These are phyloP conservation scores for Aspergillus awamori DNA, from an alignment of 2,329 filamentous ascomycete species.

Conservation along the genomic window DNA sequence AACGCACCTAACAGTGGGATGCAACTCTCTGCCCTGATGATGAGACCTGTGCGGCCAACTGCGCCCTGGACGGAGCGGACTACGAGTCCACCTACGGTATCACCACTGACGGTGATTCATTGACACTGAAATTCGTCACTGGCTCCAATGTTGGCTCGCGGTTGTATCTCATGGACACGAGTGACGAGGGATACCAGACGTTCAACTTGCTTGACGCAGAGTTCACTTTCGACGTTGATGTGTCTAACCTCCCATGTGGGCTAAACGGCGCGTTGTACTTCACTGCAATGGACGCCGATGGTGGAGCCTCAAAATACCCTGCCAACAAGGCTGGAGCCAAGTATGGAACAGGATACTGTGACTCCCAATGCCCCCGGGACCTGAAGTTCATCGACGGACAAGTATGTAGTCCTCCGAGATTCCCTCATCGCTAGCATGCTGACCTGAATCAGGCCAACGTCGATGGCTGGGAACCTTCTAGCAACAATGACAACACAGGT, in stretches of 20 bases:
- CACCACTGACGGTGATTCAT: conserved; percentile 50
- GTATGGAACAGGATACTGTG: conserved; percentile 66
- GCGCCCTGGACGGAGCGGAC: conserved; percentile 59
- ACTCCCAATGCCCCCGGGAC: conserved; percentile 58
- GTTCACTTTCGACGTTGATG: conserved; percentile 72
- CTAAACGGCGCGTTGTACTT: conserved; percentile 73
- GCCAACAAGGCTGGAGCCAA: conserved; percentile 60
- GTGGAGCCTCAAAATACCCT: conserved; percentile 55
- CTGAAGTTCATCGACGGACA: conserved; percentile 48
- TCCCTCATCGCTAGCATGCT: background rate
- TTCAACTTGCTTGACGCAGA: conserved; percentile 68
- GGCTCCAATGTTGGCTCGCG: conserved; percentile 53
- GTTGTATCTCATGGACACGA: conserved; percentile 63
- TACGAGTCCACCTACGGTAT: conserved; percentile 57
- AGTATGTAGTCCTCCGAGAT: conserved; percentile 14
- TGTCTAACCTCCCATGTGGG: conserved; percentile 68
- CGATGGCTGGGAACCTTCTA: conserved; percentile 55
- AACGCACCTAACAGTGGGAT: conserved; percentile 41
- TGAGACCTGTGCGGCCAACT: conserved; percentile 57
- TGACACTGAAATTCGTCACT: conserved; percentile 54
- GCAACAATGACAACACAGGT: conserved; percentile 58
- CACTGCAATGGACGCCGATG: conserved; percentile 61
- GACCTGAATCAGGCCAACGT: conserved; percentile 50
- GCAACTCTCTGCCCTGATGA: conserved; percentile 52
- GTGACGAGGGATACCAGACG: conserved; percentile 63